A percentile compares a stretch with the other conserved stretches of the same genome.
Evolutionary conservation across 768 basidiomycete species (phyloP).

Genomic region (Lanmaoa rubissima): DNA sequence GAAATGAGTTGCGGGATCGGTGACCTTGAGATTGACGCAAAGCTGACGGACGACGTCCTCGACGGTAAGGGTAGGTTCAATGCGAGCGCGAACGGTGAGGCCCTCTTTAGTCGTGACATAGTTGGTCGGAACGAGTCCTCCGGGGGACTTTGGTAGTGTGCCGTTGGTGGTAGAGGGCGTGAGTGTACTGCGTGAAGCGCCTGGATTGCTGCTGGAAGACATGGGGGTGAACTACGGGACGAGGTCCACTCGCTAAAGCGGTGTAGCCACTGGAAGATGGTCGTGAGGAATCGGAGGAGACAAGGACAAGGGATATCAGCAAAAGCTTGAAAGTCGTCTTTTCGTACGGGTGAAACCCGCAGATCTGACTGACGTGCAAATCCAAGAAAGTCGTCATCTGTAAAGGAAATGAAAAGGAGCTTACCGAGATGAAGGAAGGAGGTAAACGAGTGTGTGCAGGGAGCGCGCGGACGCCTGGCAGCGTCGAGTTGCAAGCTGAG

Average conservation of each 20-base stretch:
- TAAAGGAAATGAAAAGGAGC: slow-evolving; percentile 1
- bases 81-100: slow-evolving; percentile 73
- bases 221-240: slow-evolving; percentile 7
- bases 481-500: neutral
- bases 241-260: neutral
- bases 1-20: slow-evolving; percentile 67
- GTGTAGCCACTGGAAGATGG: slow-evolving; percentile 2
- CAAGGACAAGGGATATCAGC: slow-evolving; percentile 35
- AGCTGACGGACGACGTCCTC: slow-evolving; percentile 84
- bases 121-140: slow-evolving; percentile 73
- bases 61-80: slow-evolving; percentile 80
- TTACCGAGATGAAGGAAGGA: slow-evolving; percentile 15
- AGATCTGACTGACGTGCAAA: slow-evolving; percentile 68
- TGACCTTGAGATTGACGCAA: slow-evolving; percentile 76
- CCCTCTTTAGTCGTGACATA: slow-evolving; percentile 78
- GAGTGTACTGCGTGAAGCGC: slow-evolving; percentile 29
- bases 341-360: slow-evolving; percentile 18
- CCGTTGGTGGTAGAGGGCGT: slow-evolving; percentile 33
- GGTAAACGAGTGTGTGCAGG: neutral
- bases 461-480: slow-evolving; percentile 1
- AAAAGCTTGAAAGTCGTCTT: slow-evolving; percentile 41
- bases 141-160: slow-evolving; percentile 39
- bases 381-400: slow-evolving; percentile 45
- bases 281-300: slow-evolving; percentile 5
- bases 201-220: slow-evolving; percentile 30